Conservation (phyloP, 176 grass and related monocot genomes). For the Oryza meyeriana region DNA sequence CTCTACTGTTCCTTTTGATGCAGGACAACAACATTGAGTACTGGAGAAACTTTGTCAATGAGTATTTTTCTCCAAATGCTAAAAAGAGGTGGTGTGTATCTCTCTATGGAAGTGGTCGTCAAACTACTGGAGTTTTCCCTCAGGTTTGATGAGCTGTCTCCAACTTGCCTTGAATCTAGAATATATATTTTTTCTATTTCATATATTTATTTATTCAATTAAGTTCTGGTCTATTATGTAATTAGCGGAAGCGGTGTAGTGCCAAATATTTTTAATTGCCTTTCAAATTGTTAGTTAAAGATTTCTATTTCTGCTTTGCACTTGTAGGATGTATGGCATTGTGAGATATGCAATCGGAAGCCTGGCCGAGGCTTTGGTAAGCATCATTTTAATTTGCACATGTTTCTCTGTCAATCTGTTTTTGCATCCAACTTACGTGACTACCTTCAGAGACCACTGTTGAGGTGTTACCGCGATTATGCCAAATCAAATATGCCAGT, state of each 20-base stretch:
- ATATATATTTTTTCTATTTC: neutral
- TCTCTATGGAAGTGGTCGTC: conserved; percentile 92
- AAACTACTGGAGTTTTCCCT: conserved; percentile 98
- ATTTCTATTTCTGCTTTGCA: neutral
- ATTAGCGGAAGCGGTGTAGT: neutral
- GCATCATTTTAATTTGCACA: conserved; percentile 24
- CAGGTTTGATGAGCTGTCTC: conserved; percentile 48
- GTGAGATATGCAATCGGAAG: conserved; percentile 94
- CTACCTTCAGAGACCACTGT: conserved; percentile 78
- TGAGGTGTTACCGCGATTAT: conserved; percentile 89
- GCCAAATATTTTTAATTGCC: neutral
- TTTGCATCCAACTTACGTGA: conserved; percentile 6
- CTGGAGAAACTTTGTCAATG: conserved; percentile 95
- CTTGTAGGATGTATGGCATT: conserved; percentile 95
- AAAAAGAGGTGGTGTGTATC: conserved; percentile 99
- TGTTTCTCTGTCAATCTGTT: neutral
- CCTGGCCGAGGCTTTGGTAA: conserved; percentile 99
- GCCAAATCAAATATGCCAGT: conserved; percentile 98
- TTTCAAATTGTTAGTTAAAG: neutral
- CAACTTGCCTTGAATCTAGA: neutral
- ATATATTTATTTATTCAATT: neutral
- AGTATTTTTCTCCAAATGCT: conserved; percentile 89
- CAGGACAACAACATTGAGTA: conserved; percentile 99
- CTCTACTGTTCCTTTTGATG: conserved; percentile 3
- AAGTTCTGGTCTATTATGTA: neutral